phyloP scores from a whole-genome alignment of 208 protist genomes.

The Jaenimonas drosophilae region DNA sequence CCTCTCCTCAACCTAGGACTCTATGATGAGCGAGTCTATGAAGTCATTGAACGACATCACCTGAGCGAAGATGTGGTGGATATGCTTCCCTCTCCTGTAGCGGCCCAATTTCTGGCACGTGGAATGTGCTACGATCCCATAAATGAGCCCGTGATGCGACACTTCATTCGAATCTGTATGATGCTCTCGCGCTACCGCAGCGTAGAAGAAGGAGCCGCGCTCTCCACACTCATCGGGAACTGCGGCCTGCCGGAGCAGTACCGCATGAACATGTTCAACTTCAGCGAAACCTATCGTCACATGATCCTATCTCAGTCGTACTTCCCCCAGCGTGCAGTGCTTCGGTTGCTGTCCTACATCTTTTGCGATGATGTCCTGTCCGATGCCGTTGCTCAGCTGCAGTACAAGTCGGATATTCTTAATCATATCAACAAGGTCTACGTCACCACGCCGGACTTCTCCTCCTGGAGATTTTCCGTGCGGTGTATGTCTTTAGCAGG shows the following conservation, averaged over 20 bases:
- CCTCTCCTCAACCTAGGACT: conserved; percentile 47
- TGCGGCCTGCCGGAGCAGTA: conserved; percentile 76
- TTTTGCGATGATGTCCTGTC: conserved; percentile 81
- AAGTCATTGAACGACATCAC: conserved; percentile 68
- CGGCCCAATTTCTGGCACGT: conserved; percentile 61
- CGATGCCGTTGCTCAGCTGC: conserved; percentile 79
- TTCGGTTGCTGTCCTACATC: conserved; percentile 75
- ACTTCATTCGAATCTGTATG: conserved; percentile 80
- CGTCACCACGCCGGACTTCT: conserved; percentile 76
- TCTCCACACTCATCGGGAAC: conserved; percentile 77
- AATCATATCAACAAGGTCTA: conserved; percentile 85
- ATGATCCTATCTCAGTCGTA: conserved; percentile 83
- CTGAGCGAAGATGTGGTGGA: conserved; percentile 38
- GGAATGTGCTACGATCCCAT: conserved; percentile 79
- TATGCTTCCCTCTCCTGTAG: conserved; percentile 41
- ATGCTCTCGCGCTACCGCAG: conserved; percentile 64
- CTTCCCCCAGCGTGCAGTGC: conserved; percentile 75
- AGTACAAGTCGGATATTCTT: conserved; percentile 85
- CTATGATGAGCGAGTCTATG: conserved; percentile 88
- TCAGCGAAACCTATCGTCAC: conserved; percentile 80
- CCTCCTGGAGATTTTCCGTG: conserved; percentile 86
- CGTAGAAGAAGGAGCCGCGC: conserved; percentile 55
- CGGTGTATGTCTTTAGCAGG: conserved; percentile 80
- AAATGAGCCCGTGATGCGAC: conserved; percentile 62
- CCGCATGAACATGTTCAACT: conserved; percentile 80